Base-by-base conservation (phyloP, 176 grass and related monocot genomes). In the Puya raimondii region DNA sequence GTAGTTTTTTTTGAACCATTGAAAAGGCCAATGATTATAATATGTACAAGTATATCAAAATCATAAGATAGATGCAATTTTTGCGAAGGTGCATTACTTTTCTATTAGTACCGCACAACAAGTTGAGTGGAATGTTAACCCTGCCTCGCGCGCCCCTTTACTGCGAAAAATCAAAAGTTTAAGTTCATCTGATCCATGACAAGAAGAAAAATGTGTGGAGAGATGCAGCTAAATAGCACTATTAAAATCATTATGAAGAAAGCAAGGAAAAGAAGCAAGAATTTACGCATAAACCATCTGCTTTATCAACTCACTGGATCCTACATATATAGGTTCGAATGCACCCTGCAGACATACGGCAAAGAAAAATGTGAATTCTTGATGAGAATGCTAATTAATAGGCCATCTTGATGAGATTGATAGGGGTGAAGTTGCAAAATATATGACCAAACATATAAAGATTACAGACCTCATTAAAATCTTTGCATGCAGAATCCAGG, bases 271-370 rank as follows among this genome's bases (percentile, higher is more conserved):
- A 71, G 42, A 72, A 67, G 54, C 7, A 70, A 79, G 68, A 81
- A 79, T 80, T 11, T 95, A 95, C 91, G 72, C 76, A 64, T 72
- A 74, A 80, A 95, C 79, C 91, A 95, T 90, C 52, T 70, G 66
- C 16, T 23, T 14, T 71, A 87, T 74, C 75, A 78, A 2, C 27
- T 78, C 75, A 81, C 22, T 71, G 7, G 69, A 59, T 49, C 33
- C 56, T 21, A 49, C 49, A 82, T 64, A 64, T 76, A 81, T 87
- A 67, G 75, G 78, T 14, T 72, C 49, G 80, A 95, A 95, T 72
- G 83, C 84, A 83, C 70, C 71, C 91, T 95, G 83, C 49, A 75
- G 0, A 48, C 64, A 86, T 21, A 79, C 4, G 12, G 77, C n/a
- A 79, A 51, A 80, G 15, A 69, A 54, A 74, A 74, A 65, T 54